phyloP scores from a whole-genome alignment of 2,329 filamentous ascomycete genomes.

The Nemania sp. region DNA sequence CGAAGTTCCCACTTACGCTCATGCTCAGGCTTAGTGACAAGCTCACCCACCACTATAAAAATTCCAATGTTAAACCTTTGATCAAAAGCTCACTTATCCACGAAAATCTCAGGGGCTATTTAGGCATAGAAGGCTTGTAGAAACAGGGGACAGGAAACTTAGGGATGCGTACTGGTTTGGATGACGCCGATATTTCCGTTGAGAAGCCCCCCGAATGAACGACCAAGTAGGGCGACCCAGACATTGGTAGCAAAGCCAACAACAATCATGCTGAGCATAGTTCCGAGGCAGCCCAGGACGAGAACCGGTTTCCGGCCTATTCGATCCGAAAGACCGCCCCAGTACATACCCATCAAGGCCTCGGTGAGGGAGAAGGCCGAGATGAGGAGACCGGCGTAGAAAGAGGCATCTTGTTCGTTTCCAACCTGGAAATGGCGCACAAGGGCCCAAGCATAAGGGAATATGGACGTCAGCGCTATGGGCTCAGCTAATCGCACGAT shows the following conservation, averaged over 20 bases:
- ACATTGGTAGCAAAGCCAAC: slow-evolving; percentile 87
- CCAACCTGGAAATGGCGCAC: slow-evolving; percentile 81
- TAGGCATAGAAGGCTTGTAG: too few relatives aligned
- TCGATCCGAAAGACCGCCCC: slow-evolving; percentile 85
- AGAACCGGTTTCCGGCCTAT: slow-evolving; percentile 88
- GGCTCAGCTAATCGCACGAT: slow-evolving; percentile 94
- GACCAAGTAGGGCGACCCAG: slow-evolving; percentile 82
- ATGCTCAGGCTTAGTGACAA: slow-evolving; percentile 80
- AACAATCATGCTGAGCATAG: slow-evolving; percentile 83
- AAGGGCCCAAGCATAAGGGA: slow-evolving; percentile 89
- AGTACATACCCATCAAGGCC: slow-evolving; percentile 86
- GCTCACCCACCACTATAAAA: slow-evolving; percentile 78
- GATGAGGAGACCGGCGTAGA: slow-evolving; percentile 89
- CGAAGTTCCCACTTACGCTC: slow-evolving; percentile 74
- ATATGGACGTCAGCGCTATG: slow-evolving; percentile 92
- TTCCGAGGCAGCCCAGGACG: slow-evolving; percentile 83
- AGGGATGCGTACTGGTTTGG: slow-evolving; percentile 70
- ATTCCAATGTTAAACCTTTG: not conserved
- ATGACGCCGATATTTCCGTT: slow-evolving; percentile 94
- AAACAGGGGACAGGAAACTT: not conserved
- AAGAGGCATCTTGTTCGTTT: slow-evolving; percentile 79
- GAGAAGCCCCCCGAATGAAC: slow-evolving; percentile 81
- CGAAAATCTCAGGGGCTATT: too few relatives aligned
- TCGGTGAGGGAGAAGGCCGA: slow-evolving; percentile 88
- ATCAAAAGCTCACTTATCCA: not conserved